Evolutionary conservation across 2,329 filamentous ascomycete species (phyloP), one percentile per base, ranked within the genome.

Genomic region (Huntiella bhutanensis): DNA sequence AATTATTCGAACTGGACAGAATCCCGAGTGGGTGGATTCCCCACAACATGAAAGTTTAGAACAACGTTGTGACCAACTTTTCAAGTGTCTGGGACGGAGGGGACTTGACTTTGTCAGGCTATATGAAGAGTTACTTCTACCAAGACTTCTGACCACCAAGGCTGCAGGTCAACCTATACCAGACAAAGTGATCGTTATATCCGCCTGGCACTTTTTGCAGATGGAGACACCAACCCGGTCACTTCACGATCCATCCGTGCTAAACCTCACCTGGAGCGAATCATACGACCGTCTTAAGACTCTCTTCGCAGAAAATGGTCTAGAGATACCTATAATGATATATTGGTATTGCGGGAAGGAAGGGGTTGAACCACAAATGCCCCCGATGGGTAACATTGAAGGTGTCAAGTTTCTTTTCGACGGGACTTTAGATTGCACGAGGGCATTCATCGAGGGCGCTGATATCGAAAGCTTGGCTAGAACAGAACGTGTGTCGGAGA

Each of bases 161-260:
- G 77, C 77, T 52, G 51, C 62, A 35, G 68, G 73, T 46, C 65
- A 77, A 34, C 77, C 17, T 17, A 17, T 77, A 72, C 65, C 76
- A n/a, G 75, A 74, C 58, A 67, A 68, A 3, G 55, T 77, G n/a
- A 75, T 77, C 67, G 77, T 32, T 76, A 77, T 53, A 68, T 62
- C 39, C 72, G 76, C 54, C 76, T 77, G 73, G 70, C 76, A 39
- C 77, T 77, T 54, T 56, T 77, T 51, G 11, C 11, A n/a, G 34
- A 11, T 12, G 4, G 7, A 3, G 11, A 11, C 17, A 4, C 10
- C 8, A 10, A 12, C n/a, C 8, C 37, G 19, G 4, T 6, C n/a
- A 13, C 11, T 35, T 4, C 10, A 13, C n/a, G 11, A 11, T 2
- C 10, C 10, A 17, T 11, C 10, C 11, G 33, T 35, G 3, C n/a